Evolutionary conservation across 148 eudicot genomes (phyloP), one percentile per base, ranked within the genome.

Genomic region (Heliamphora exappendiculata): DNA sequence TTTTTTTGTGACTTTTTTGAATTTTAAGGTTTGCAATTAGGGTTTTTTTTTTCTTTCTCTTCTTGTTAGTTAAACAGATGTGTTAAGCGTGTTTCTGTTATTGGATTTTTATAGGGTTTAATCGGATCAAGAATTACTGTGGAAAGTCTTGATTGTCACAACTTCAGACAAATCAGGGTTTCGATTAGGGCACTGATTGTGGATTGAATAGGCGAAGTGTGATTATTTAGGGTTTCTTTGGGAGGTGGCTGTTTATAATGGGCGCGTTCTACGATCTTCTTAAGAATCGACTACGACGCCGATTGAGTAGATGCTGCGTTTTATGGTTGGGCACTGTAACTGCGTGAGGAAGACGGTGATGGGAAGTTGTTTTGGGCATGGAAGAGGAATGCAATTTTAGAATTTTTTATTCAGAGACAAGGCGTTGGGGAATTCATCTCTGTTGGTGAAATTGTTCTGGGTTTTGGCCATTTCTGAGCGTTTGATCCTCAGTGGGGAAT

Each of bases 361-460:
- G 20, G 55, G 19, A 10, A 3, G n/a, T 75, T 60, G 42, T 55
- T 75, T 53, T 65, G 76, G 72, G 75, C 47, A 77, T 88, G 84
- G 84, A 78, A 78, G 84, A 82, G 68, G 85, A 82, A 72, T 82
- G 83, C 47, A 77, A 28, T 60, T 58, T 33, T 72, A 47, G 36
- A 22, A 72, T 53, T 73, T 2, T 31, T 59, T 59, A 14, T 22
- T 44, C 59, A 1, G 24, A 54, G 72, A 59, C 24, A 62, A 67
- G 36, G 62, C 14, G 22, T 73, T 47, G 50, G 64, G 63, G 50
- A 45, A 54, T 45, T 77, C 29, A 19, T 44, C 42, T 75, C 28
- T 59, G 59, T 28, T 50, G 45, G 39, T 74, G 62, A 13, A 10
- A 17, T n/a, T 69, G 74, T 14, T 65, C 31, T 20, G 45, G 73